Percentiles rank a stretch among this genome's conserved stretches.
phyloP scores from a whole-genome alignment of 176 grass and related monocot species.

The Melocanna baccifera region DNA sequence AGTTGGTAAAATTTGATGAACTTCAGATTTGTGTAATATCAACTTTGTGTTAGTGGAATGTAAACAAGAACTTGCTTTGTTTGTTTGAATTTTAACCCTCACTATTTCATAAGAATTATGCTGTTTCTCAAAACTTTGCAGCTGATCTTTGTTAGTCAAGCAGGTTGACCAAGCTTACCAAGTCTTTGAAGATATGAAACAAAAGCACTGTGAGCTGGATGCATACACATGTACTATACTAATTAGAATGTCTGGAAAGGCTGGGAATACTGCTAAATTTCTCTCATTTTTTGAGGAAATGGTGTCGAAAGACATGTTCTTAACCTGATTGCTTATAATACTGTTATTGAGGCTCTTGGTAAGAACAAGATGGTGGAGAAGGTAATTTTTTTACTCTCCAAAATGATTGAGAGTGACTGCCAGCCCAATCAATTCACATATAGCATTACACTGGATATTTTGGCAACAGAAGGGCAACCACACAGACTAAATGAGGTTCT shows the following conservation, averaged over 20 bases:
- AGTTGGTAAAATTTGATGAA: not conserved
- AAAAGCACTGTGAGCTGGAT: slow-evolving; percentile 67
- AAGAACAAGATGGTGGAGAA: slow-evolving; percentile 86
- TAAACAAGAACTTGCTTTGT: not conserved
- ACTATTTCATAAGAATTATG: not conserved
- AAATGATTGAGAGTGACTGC: slow-evolving; percentile 70
- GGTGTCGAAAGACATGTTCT: slow-evolving; percentile 56
- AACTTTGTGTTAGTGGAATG: not conserved
- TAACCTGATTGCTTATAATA: slow-evolving; percentile 85
- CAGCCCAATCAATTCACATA: slow-evolving; percentile 85
- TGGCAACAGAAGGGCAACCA: slow-evolving; percentile 64
- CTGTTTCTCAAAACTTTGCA: not conserved
- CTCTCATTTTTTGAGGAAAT: slow-evolving; percentile 84
- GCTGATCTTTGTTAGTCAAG: slow-evolving; percentile 34
- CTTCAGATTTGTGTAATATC: not conserved
- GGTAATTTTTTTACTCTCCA: slow-evolving; percentile 75
- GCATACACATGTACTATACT: slow-evolving; percentile 89
- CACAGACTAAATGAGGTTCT: slow-evolving; percentile 80
- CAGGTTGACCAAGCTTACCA: slow-evolving; percentile 78
- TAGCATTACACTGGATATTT: slow-evolving; percentile 62
- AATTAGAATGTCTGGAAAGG: slow-evolving; percentile 87
- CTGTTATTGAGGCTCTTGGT: slow-evolving; percentile 83
- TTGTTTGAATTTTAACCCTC: not conserved
- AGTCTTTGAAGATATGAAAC: slow-evolving; percentile 98
- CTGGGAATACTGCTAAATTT: slow-evolving; percentile 56